Evolutionary conservation across 2,329 filamentous ascomycete genomes (phyloP), one percentile per base, ranked within the genome.

Genomic region (Calonectria pseudoturangicola): DNA sequence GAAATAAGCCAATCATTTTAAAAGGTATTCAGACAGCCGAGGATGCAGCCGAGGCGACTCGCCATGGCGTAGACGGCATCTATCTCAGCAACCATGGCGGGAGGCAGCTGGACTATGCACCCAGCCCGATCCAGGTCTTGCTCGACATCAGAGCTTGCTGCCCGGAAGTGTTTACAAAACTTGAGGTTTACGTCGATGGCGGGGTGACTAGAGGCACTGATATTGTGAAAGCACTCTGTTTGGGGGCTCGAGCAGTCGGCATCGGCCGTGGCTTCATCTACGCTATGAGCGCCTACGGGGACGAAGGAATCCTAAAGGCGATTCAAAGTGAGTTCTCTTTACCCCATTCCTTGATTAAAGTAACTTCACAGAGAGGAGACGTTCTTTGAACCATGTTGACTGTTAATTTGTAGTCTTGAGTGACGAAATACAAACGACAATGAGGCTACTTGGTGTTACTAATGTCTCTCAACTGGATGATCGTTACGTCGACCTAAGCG

Each of bases 381-480:
- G 30, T 33, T 33, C 30, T 9, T 9, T 21, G 21, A 21, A 33
- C 4, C 30, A 33, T 33, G 30, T 33, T 33, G 30, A 33, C 30
- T 33, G 30, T 5, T 33, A 33, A 33, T 39, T 5, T 62, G 68
- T 84, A 83, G 2, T 82, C 80, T 58, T 85, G 83, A 0, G 83
- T 83, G 65, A 84, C 82, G 69, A 84, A 77, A 66, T 84, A 81
- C 4, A 83, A 56, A 15, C 83, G 82, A 28, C 80, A 50, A 60
- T 68, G 66, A 39, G 66, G 21, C 43, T 68, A 7, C 50, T 67
- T 39, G 65, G 65, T 8, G 65, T 67, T 16, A 56, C 65, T 3
- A 10, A 16, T 3, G 5, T 67, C 1, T 9, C 10, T 8, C 65
- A 67, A 33, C 28, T 67, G 25, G 47, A 60, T 27, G 6, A 9